Evolutionary conservation across 768 basidiomycete genomes (phyloP), one percentile per base, ranked within the genome.

Genomic region (Mycena kentingensis): DNA sequence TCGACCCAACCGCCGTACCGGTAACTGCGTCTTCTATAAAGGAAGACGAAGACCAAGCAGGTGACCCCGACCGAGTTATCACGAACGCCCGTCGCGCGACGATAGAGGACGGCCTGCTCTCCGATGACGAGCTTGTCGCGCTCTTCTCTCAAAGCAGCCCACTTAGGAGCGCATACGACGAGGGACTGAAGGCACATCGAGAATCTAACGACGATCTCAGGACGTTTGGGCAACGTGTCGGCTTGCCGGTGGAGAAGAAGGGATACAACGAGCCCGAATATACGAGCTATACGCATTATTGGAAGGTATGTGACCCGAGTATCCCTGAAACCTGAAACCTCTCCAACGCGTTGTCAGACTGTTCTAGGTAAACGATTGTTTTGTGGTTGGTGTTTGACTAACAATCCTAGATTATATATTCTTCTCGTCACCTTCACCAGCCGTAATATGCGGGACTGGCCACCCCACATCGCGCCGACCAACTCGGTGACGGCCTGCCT

Each of bases 361-460:
- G 58, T 60, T 37, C 32, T 60, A 49, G 57, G 58, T 57, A 13
- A 42, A 42, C 29, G 15, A 19, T 3, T 29, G 5, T 42, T 15
- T 5, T 16, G 46, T 37, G 48, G 28, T 34, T 44, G 18, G 25
- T 15, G 10, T 21, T 28, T 21, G 49, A 26, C 37, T 26, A 28
- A 13, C 16, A 26, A 26, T 12, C 39, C 36, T 57, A 95, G 95
- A 97, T 73, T 98, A 98, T 66, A 90, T 98, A 46, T 93, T 97
- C 66, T 73, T 95, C 44, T 59, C 86, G 5, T 64, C 67, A 5
- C 58, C 66, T 21, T 60, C 62, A 41, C 61, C 51, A 13, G 66
- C 75, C 31, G 60, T 63, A 22, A 69, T 90, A n/a, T 32, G 64
- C 70, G 26, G 77, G 82, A 11, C 71, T 95, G 24, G 79, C 92